phyloP scores from a whole-genome alignment of 306 rosid genomes.

The Cucurbita argyrosperma region DNA sequence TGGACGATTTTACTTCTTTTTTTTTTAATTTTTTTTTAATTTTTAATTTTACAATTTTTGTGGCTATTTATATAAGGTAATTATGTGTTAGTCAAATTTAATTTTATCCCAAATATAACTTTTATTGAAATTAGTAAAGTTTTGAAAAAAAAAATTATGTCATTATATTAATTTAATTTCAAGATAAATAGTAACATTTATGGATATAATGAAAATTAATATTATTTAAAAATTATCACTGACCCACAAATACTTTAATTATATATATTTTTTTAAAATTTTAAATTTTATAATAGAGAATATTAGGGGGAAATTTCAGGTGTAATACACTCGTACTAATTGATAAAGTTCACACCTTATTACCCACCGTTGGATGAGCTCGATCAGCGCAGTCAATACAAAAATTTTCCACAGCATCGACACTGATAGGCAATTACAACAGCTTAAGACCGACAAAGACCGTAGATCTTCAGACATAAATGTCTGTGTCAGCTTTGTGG shows the following conservation, averaged over 20 bases:
- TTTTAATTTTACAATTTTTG: too few species aligned
- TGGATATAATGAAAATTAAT: too few species aligned
- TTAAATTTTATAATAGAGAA: background rate
- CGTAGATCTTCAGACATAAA: background rate
- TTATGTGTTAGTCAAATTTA: too few species aligned
- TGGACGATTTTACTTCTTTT: background rate
- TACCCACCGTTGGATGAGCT: background rate
- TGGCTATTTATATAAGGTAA: too few species aligned
- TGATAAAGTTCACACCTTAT: background rate
- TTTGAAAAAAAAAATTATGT: too few species aligned
- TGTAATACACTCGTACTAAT: background rate
- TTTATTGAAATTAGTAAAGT: too few species aligned
- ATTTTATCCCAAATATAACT: too few species aligned
- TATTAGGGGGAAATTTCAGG: background rate
- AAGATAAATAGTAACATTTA: too few species aligned
- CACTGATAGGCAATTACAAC: background rate
- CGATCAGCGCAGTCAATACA: background rate
- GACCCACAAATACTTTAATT: too few species aligned
- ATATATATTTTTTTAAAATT: too few species aligned
- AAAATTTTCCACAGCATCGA: background rate
- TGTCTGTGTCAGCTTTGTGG: slow-evolving; percentile 1
- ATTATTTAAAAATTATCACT: too few species aligned
- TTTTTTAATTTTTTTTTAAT: background rate
- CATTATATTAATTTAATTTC: too few species aligned
- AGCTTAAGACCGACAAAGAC: background rate